Base-by-base conservation (phyloP, 805 yeast species). In the Huiozyma sinensis region DNA sequence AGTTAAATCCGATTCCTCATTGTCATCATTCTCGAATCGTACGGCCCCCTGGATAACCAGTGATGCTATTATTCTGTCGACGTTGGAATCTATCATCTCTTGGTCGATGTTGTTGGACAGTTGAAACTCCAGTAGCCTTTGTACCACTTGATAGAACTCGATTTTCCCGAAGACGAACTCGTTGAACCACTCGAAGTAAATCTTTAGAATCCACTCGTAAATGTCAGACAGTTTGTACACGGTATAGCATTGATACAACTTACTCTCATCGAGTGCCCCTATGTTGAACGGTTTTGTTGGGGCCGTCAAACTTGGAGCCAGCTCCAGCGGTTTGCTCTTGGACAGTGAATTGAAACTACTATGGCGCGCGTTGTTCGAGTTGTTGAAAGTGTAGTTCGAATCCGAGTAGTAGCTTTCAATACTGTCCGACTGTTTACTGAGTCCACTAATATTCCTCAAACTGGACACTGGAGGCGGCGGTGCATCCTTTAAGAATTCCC, bases 281-380 rank as follows among this genome's bases (percentile, higher is more conserved):
- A 81, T 70, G 4, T 75, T 60, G 48, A 79, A 79, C 3, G 83
- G 83, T 7, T 78, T 64, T 38, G 72, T 68, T 0, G 85, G 84
- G 13, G 76, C 56, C 3, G 64, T 61, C 13, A 62, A 56, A 44
- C 65, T 63, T 1, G 66, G 64, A 27, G 54, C 61, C 13, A 55
- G 44, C 9, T 59, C 58, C 29, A 60, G 47, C 6, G 65, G 67
- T 34, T 53, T 59, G 27, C 57, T 62, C 24, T 66, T 66, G 8
- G 54, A 39, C 6, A 62, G 39, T 1, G 64, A 60, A 39, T 56
- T 60, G 38, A 55, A 61, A 43, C 65, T 61, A 17, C 61, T 55
- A 27, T 59, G 62, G 39, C 64, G 51, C 3, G 57, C 53, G 28
- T 49, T 50, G n/a, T 11, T 31, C 6, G 57, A 56, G 29, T 60